phyloP scores from a whole-genome alignment of 441 rosid genomes.

The Arabidopsis lyrata region DNA sequence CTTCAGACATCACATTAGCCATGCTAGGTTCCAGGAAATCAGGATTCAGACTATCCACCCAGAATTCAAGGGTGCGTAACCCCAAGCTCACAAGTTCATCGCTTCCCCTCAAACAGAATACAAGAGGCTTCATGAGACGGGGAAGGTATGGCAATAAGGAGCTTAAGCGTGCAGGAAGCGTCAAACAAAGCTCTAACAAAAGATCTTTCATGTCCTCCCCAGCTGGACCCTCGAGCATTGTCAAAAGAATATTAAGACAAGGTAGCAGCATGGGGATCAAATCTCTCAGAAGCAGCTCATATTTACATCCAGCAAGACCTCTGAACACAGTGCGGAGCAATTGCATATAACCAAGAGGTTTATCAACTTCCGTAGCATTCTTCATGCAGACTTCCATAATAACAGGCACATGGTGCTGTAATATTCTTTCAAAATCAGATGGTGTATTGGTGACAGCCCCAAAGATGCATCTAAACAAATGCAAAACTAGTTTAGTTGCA shows the following conservation, averaged over 20 bases:
- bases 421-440: conserved; percentile 92
- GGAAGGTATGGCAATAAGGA: conserved; percentile 94
- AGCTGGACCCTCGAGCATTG: conserved; percentile 99
- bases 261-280: conserved; percentile 92
- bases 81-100: conserved; percentile 94
- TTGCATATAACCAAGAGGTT: conserved; percentile 94
- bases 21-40: conserved; percentile 98
- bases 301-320: conserved; percentile 94
- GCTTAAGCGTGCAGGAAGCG: conserved; percentile 98
- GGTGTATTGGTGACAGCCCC: conserved; percentile 92
- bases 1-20: conserved; percentile 99
- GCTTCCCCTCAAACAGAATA: conserved; percentile 85
- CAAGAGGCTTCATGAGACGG: conserved; percentile 98
- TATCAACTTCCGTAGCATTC: conserved; percentile 94
- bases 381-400: conserved; percentile 98
- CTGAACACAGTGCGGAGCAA: conserved; percentile 93
- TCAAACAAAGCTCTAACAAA: conserved; percentile 93
- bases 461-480: conserved; percentile 93
- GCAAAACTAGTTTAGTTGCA: conserved; percentile 90
- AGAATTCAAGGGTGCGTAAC: conserved; percentile 96
- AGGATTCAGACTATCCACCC: conserved; percentile 99
- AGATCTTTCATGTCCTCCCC: conserved; percentile 97
- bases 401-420: conserved; percentile 97
- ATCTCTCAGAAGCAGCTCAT: conserved; percentile 90
- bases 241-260: conserved; percentile 90